A percentile compares a stretch with the other conserved stretches of the same genome.
These are phyloP conservation scores for Zymoseptoria crescenta DNA, from an alignment of 2,329 filamentous ascomycete genomes.

Conservation along the genomic window DNA sequence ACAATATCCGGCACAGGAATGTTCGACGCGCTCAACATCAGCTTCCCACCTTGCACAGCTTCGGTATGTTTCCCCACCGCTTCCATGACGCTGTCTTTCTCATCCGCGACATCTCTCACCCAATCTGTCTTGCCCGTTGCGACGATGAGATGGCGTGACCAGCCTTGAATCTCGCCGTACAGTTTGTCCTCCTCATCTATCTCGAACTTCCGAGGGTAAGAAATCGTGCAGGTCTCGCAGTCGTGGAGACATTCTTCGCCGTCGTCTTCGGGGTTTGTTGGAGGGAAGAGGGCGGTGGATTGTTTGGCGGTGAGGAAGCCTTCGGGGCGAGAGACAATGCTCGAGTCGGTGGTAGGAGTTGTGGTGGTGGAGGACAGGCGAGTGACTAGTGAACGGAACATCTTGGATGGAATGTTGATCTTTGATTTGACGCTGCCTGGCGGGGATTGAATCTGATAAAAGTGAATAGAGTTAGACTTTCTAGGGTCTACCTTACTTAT, in stretches of 20 bases:
- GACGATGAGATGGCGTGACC: conserved; percentile 82
- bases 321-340: conserved; percentile 23
- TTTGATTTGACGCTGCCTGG: conserved; percentile 1
- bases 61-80: conserved; percentile 36
- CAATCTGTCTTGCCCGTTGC: conserved; percentile 96
- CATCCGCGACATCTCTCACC: conserved; percentile 80
- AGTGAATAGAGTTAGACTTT: too few relatives aligned
- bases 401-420: background rate
- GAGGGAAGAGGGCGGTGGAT: conserved; percentile 58
- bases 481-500: too few relatives aligned
- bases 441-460: too few relatives aligned
- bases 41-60: conserved; percentile 41
- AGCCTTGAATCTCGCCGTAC: conserved; percentile 79
- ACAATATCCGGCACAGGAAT: conserved; percentile 67
- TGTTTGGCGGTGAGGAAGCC: conserved; percentile 43
- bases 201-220: conserved; percentile 65
- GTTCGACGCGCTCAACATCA: conserved; percentile 89
- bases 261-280: conserved; percentile 66
- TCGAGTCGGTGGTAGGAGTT: background rate
- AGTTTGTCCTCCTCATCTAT: conserved; percentile 71
- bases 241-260: conserved; percentile 85
- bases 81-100: conserved; percentile 58
- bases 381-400: conserved; percentile 11
- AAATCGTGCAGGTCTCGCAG: conserved; percentile 71
- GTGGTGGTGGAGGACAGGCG: conserved; percentile 20